These are phyloP conservation scores for Neurospora sp. DNA, from an alignment of 495 filamentous ascomycete genomes.

Conservation along the genomic window DNA sequence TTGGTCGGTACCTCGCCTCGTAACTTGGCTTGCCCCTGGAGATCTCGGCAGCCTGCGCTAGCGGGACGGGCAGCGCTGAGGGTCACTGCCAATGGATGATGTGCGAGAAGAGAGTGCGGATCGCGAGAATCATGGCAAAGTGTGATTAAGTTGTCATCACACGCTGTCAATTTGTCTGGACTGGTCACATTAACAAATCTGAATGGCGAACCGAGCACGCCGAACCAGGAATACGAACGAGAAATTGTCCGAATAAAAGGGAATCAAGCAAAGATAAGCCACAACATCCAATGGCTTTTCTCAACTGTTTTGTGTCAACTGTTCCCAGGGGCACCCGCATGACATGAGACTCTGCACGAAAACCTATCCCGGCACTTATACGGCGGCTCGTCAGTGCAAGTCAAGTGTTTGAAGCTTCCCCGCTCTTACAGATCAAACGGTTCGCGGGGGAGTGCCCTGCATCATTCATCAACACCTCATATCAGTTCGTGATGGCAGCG, in stretches of 20 bases:
- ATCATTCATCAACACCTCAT: not conserved
- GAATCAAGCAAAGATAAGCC: not conserved
- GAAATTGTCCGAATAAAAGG: not conserved
- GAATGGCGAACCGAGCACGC: not conserved
- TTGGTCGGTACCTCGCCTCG: not conserved
- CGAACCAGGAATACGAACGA: not conserved
- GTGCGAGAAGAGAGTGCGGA: not conserved
- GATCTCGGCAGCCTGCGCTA: not conserved
- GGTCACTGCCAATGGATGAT: not conserved
- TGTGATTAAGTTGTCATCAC: not conserved
- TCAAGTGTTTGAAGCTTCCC: not conserved
- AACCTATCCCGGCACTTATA: too few species aligned
- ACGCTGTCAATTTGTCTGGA: not conserved
- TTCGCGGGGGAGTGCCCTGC: not conserved
- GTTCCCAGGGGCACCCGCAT: not conserved
- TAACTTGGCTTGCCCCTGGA: not conserved
- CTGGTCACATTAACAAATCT: not conserved
- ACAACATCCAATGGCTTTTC: not conserved
- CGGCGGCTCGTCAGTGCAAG: not conserved
- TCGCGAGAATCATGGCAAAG: not conserved
- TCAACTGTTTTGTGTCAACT: not conserved
- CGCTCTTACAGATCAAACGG: not conserved
- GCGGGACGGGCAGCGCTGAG: not conserved
- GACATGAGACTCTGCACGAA: not conserved
- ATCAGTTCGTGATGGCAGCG: not conserved